phyloP scores from a whole-genome alignment of 208 protist genomes.

The Crithidia fasciculata region DNA sequence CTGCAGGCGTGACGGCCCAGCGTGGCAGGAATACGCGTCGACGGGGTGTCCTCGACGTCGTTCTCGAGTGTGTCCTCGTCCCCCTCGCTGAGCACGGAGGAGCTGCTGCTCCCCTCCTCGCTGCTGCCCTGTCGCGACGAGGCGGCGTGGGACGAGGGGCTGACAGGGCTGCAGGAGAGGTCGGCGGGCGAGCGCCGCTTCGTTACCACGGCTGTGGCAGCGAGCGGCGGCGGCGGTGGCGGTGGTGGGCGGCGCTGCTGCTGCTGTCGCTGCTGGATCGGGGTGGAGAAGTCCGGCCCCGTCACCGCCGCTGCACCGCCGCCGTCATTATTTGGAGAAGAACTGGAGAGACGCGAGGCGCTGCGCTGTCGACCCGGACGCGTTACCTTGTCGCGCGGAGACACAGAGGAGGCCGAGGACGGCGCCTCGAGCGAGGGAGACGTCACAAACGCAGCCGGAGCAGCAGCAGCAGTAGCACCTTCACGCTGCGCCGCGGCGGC shows the following conservation, averaged over 20 bases:
- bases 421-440: constrained; percentile 18
- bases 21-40: constrained; percentile 24
- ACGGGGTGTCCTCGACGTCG: constrained; percentile 23
- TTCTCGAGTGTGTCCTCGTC: constrained; percentile 3
- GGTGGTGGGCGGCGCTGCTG: background rate
- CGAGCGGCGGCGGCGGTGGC: background rate
- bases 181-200: background rate
- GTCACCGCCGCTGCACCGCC: background rate
- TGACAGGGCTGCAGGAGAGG: constrained; percentile 12
- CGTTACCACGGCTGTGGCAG: background rate
- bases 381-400: background rate
- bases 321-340: background rate
- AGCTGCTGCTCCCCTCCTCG: background rate
- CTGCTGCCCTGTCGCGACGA: background rate
- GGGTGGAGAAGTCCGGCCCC: constrained; percentile 6
- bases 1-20: constrained; percentile 27
- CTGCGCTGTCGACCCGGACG: background rate
- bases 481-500: background rate
- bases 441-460: background rate
- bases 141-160: constrained; percentile 8
- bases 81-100: background rate
- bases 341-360: background rate
- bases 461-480: background rate
- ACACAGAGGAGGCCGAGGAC: constrained; percentile 13
- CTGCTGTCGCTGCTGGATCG: constrained; percentile 15